Base-by-base conservation (phyloP, 192 early-diverging fungal genomes). In the Mortierella hygrophila region DNA sequence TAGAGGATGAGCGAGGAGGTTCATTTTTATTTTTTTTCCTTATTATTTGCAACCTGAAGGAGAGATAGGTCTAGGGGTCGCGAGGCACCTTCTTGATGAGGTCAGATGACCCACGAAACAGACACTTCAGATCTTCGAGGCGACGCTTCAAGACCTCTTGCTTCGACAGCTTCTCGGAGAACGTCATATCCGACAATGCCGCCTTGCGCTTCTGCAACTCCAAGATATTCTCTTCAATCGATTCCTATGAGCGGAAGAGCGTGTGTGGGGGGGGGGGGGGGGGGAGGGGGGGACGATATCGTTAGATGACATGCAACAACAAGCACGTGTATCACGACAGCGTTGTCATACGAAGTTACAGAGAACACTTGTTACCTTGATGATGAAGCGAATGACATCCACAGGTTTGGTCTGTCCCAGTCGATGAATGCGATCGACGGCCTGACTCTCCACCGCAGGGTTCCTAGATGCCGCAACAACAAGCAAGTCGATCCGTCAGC, bases 351-450 rank as follows among this genome's bases (percentile, higher is more conserved):
- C 13, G 18, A 20, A 5, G 18, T 6, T 26, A 65, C 29, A 32
- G 32, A 15, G 60, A 0, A 32, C 29, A 35, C 1, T 3, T 65
- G 26, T 70, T 88, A 89, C 91, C 72, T 91, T 89, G 40, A 94
- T 87, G 76, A 96, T 92, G 76, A 94, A 94, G 44, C 93, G 91
- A 21, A 92, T 89, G 3, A 94, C 91, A n/a, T 91, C 90, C 41
- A 95, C 93, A 0, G 93, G 91, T 23, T 89, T 83, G 37, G 72
- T 88, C 77, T 97, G 96, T 26, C 96, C 96, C 18, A 97, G 88
- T 23, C 96, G 90, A 81, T 97, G 95, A 65, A 97, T 93, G 40
- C 96, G 94, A 84, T 97, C 96, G 44, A 97, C 93, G 0, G 96
- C 96, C 78, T 97, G 96, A 42, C 91, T 89, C 88, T 97, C 95